These are phyloP conservation scores for Diaporthe vexans DNA, from an alignment of 2,329 filamentous ascomycete genomes.

Conservation along the genomic window DNA sequence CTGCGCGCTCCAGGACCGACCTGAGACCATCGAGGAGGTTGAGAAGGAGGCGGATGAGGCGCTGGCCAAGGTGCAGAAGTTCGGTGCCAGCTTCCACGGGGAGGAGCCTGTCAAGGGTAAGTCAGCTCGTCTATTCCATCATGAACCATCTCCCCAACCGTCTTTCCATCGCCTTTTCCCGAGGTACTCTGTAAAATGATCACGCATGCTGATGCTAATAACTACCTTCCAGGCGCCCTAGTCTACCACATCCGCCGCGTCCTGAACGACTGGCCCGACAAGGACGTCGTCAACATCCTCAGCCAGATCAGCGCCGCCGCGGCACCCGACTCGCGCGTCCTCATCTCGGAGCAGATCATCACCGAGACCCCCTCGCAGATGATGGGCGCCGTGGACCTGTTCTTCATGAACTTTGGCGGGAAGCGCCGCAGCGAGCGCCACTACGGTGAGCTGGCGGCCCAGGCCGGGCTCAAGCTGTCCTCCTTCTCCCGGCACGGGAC, in stretches of 20 bases:
- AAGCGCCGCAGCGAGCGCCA: conserved; percentile 45
- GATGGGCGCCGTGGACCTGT: conserved; percentile 45
- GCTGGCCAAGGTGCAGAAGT: conserved; percentile 43
- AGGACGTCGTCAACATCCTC: conserved; percentile 43
- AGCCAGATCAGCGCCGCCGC: conserved; percentile 44
- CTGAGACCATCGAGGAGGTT: conserved; percentile 40
- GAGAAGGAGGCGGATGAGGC: conserved; percentile 26
- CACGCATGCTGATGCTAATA: neutral
- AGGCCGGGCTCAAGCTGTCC: conserved; percentile 8
- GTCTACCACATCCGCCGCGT: conserved; percentile 49
- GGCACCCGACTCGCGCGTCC: conserved; percentile 42
- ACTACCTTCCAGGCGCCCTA: conserved; percentile 42
- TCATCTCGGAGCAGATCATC: conserved; percentile 46
- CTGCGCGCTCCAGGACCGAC: conserved; percentile 45
- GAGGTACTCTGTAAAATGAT: neutral
- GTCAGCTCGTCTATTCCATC: neutral
- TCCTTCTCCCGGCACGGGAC: conserved; percentile 22
- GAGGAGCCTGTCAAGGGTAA: conserved; percentile 48
- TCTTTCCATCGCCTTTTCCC: too few relatives aligned
- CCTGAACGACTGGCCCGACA: conserved; percentile 50
- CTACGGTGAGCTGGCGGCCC: conserved; percentile 19
- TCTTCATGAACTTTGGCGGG: conserved; percentile 47
- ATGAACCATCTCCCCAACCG: too few relatives aligned
- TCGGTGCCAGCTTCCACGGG: conserved; percentile 49
- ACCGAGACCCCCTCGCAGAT: conserved; percentile 42